Base-by-base conservation (phyloP, 208 protist species). In the Wallacemonas rigidus region DNA sequence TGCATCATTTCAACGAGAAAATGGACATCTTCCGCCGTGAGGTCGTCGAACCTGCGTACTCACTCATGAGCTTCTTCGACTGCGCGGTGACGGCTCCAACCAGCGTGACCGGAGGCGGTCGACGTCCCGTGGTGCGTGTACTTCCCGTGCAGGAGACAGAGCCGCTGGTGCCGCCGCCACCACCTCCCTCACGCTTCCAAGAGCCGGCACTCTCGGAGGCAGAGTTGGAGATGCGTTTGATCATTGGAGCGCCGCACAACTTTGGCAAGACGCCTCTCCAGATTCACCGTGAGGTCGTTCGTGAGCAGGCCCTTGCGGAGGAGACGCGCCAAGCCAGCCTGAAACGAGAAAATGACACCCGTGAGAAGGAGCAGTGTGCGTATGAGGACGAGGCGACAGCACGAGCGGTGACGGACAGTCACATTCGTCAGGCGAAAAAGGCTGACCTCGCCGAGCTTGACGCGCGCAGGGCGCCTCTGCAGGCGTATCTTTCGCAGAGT, bases 231-330 rank as follows among this genome's bases (percentile, higher is more conserved):
- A 71, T 90, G n/a, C 78, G 75, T 48, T 61, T 92, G 54, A 67
- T 91, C 38, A 81, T 58, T 35, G 96, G 96, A 5, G 68, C 36
- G 0, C 86, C 95, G 17, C 94, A 91, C 74, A 98, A 97, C 73
- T 95, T 98, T 72, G 96, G 95, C 50, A 86, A 91, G 43, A 90
- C 91, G 11, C 88, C 93, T 17, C 76, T 90, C 62, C 83, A 98
- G 77, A 15, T 88, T 17, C 85, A 90, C 74, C 81, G 80, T 14
- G 90, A 96, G 64, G 77, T 83, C 61, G 79, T 91, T 58, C 90
- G 90, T 14, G 76, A 79, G 53, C 76, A 78, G 48, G 74, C 76
- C 40, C 72, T 92, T 44, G 65, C 81, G 63, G 77, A 84, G 65
- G 87, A 96, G 77, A 36, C 86, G 54, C 68, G 72, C n/a, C 12